These are phyloP conservation scores for Sodiomyces alkalinus DNA, from an alignment of 2,329 filamentous ascomycete species.

Conservation along the genomic window DNA sequence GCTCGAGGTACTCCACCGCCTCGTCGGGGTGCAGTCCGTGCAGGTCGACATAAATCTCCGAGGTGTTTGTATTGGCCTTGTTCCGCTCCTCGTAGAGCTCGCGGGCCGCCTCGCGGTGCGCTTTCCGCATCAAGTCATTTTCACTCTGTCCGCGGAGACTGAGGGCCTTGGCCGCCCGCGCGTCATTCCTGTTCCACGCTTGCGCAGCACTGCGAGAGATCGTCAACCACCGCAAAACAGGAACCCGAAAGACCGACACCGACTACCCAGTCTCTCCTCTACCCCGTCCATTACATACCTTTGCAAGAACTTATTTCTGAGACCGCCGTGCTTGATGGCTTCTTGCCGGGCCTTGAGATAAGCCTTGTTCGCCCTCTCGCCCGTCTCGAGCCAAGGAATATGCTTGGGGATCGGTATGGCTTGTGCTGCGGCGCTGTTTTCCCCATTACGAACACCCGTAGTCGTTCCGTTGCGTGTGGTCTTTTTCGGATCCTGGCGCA, in stretches of 20 bases:
- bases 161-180: slow-evolving; percentile 85
- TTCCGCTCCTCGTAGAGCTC: slow-evolving; percentile 92
- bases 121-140: slow-evolving; percentile 94
- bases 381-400: slow-evolving; percentile 93
- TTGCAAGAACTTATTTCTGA: slow-evolving; percentile 93
- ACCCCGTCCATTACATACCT: slow-evolving; percentile 41
- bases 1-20: slow-evolving; percentile 85
- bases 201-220: slow-evolving; percentile 59
- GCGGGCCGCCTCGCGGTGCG: slow-evolving; percentile 82
- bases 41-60: slow-evolving; percentile 86
- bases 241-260: neutral
- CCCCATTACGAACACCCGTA: slow-evolving; percentile 47
- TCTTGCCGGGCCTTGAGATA: slow-evolving; percentile 92
- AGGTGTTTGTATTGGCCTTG: slow-evolving; percentile 39
- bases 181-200: slow-evolving; percentile 97
- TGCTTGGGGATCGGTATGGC: slow-evolving; percentile 80
- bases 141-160: slow-evolving; percentile 90
- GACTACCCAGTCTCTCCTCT: neutral
- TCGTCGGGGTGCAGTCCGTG: slow-evolving; percentile 98
- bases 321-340: slow-evolving; percentile 90
- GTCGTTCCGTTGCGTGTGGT: slow-evolving; percentile 48
- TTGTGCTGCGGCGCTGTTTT: slow-evolving; percentile 68
- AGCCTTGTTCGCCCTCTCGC: slow-evolving; percentile 75
- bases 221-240: slow-evolving; percentile 3
- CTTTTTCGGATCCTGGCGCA: slow-evolving; percentile 44